Conservation (phyloP, 768 basidiomycete species). For the Chlorophyllum brunneum region DNA sequence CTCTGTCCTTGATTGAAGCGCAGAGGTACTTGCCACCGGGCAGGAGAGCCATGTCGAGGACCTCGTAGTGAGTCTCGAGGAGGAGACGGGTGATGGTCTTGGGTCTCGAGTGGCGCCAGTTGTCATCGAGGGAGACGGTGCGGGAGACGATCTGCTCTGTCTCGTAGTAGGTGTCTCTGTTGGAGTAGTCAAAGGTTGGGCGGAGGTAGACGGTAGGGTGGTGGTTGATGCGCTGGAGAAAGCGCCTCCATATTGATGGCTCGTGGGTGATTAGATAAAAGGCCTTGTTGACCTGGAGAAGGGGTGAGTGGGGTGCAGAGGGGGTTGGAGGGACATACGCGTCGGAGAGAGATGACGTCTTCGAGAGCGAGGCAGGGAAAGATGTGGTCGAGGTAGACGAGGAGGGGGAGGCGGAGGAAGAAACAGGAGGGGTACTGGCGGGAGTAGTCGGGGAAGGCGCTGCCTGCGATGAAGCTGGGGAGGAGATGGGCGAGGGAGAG, state of each 20-base stretch:
- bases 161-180: slow-evolving; percentile 35
- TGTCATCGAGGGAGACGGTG: slow-evolving; percentile 55
- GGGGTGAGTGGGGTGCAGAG: neutral
- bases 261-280: slow-evolving; percentile 65
- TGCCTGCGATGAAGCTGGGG: neutral
- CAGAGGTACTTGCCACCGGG: slow-evolving; percentile 69
- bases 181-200: slow-evolving; percentile 47
- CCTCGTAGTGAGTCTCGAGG: slow-evolving; percentile 31
- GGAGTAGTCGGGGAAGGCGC: neutral
- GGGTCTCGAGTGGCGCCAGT: slow-evolving; percentile 47
- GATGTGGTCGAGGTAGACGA: slow-evolving; percentile 40
- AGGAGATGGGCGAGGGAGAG: neutral
- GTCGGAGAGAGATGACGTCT: slow-evolving; percentile 43
- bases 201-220: slow-evolving; percentile 54
- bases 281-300: slow-evolving; percentile 43
- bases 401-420: slow-evolving; percentile 31
- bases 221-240: slow-evolving; percentile 49
- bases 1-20: slow-evolving; percentile 49
- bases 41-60: slow-evolving; percentile 51
- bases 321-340: slow-evolving; percentile 28
- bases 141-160: slow-evolving; percentile 58
- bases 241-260: slow-evolving; percentile 65
- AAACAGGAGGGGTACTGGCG: slow-evolving; percentile 10
- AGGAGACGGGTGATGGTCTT: slow-evolving; percentile 23
- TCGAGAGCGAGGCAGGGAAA: slow-evolving; percentile 40